These are phyloP conservation scores for Skeletonema marinoi DNA, from an alignment of 108 stramenopile species.

Conservation along the genomic window DNA sequence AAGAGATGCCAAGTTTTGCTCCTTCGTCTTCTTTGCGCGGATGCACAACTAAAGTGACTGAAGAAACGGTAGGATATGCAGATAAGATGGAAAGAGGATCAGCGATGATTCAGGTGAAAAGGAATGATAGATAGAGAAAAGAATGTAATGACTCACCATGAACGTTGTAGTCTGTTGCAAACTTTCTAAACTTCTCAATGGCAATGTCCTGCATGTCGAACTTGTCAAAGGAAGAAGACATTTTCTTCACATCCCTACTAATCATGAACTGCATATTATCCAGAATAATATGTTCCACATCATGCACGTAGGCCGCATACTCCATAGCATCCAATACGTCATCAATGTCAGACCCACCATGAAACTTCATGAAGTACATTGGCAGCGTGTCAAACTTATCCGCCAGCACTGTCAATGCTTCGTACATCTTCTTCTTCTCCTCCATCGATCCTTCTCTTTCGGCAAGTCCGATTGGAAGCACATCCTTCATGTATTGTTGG, in stretches of 20 bases:
- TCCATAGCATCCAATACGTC: conserved; percentile 97
- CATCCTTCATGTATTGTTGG: conserved; percentile 81
- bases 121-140: background rate
- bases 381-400: conserved; percentile 92
- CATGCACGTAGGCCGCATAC: conserved; percentile 93
- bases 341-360: conserved; percentile 92
- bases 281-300: conserved; percentile 90
- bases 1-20: conserved; percentile 75
- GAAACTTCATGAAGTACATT: conserved; percentile 93
- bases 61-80: background rate
- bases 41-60: conserved; percentile 94
- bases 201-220: conserved; percentile 95
- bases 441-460: conserved; percentile 31
- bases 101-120: background rate
- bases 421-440: conserved; percentile 41
- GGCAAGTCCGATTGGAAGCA: conserved; percentile 59
- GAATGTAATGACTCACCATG: conserved; percentile 46
- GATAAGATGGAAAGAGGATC: background rate
- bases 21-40: conserved; percentile 96
- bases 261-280: conserved; percentile 99
- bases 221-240: conserved; percentile 67
- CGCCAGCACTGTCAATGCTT: conserved; percentile 60
- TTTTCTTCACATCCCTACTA: conserved; percentile 43
- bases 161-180: conserved; percentile 95
- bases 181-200: conserved; percentile 94